Evolutionary conservation across 495 filamentous ascomycete genomes (phyloP).

Genomic region (Penicillium taxi): DNA sequence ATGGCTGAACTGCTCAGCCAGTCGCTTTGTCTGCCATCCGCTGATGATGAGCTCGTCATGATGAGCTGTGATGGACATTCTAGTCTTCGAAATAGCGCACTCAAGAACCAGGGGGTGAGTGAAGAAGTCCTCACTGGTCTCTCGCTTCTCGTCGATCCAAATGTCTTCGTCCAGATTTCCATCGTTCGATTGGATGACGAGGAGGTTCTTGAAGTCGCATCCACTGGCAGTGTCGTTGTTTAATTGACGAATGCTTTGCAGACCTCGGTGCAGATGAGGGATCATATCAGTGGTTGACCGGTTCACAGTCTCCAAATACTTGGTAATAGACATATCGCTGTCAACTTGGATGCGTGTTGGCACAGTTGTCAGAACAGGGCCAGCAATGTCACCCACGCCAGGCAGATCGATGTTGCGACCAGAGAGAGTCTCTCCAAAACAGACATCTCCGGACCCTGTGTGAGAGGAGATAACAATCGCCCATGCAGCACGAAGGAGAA

Average conservation of each 20-base stretch:
- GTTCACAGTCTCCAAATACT: constrained; percentile 39
- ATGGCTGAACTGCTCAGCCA: constrained; percentile 27
- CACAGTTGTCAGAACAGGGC: constrained; percentile 47
- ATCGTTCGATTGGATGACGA: constrained; percentile 46
- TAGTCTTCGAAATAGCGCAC: constrained; percentile 28
- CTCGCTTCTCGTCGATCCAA: constrained; percentile 40
- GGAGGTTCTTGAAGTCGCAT: constrained; percentile 57
- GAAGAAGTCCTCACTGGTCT: constrained; percentile 38
- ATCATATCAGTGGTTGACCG: constrained; percentile 40
- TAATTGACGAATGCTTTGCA: constrained; percentile 36
- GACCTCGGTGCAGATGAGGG: constrained; percentile 40
- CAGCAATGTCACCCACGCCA: constrained; percentile 44
- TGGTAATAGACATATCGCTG: constrained; percentile 20
- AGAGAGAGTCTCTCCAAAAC: constrained; percentile 49
- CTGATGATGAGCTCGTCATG: constrained; percentile 34
- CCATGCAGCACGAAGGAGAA: constrained; percentile 48
- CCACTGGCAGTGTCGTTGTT: constrained; percentile 34
- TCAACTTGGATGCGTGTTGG: constrained; percentile 40
- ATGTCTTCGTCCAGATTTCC: constrained; percentile 24
- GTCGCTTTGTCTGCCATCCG: constrained; percentile 27
- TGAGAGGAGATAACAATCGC: constrained; percentile 40
- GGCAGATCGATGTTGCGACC: constrained; percentile 45
- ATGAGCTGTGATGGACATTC: constrained; percentile 25
- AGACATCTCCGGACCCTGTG: constrained; percentile 41
- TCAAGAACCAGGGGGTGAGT: constrained; percentile 44